A percentile compares a stretch with the other conserved stretches of the same genome.
These are phyloP conservation scores for Flaveria trinervia DNA, from an alignment of 129 eudicot genomes.

Conservation along the genomic window DNA sequence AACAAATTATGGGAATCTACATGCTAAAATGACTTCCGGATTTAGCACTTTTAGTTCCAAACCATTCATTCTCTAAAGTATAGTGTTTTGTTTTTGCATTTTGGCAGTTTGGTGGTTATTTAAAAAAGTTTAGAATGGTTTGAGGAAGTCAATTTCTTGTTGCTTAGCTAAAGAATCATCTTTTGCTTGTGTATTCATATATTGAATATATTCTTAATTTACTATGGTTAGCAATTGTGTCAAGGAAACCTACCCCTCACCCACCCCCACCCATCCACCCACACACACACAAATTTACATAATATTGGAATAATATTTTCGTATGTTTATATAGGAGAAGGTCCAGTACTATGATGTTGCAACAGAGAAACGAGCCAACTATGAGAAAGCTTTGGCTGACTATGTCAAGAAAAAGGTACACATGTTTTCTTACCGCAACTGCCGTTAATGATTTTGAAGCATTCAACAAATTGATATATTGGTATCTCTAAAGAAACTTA, in stretches of 20 bases:
- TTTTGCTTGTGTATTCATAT: conserved; percentile 17
- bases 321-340: conserved; percentile 57
- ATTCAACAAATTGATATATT: not conserved
- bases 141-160: not conserved
- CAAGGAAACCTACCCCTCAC: too few species aligned
- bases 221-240: not conserved
- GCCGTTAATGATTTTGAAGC: not conserved
- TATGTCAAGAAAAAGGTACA: conserved; percentile 62
- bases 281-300: not conserved
- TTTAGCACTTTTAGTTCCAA: conserved; percentile 4
- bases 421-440: not conserved
- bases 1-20: conserved; percentile 8
- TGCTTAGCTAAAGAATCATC: conserved; percentile 12
- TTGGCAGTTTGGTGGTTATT: not conserved
- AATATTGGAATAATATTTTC: not conserved
- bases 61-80: not conserved
- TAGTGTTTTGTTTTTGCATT: not conserved
- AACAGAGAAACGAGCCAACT: conserved; percentile 74
- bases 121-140: not conserved
- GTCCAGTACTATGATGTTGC: conserved; percentile 88
- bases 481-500: conserved; percentile 5
- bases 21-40: not conserved
- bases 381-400: conserved; percentile 69
- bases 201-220: not conserved
- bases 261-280: too few species aligned